Evolutionary conservation across 1,284 basidiomycete genomes (phyloP).

Genomic region (Rhodotorula sp.): DNA sequence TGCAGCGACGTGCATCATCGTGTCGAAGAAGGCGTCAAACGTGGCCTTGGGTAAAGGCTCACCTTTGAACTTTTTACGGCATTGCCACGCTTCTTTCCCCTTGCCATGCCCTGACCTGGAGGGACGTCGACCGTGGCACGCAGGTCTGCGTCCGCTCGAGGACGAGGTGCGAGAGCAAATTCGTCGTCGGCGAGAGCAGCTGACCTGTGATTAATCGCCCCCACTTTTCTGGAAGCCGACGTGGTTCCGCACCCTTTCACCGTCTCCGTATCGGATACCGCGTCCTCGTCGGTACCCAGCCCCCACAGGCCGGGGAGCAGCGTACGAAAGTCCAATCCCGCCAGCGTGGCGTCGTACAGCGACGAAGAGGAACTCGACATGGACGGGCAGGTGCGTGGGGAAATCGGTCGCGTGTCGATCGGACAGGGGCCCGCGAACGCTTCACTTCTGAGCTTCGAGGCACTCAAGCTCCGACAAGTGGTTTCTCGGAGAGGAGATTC

Average conservation of each 20-base stretch:
- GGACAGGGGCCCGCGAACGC: no score
- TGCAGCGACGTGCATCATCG: not conserved
- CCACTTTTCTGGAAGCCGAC: not conserved
- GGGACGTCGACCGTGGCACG: not conserved
- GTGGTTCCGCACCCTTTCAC: not conserved
- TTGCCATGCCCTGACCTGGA: not conserved
- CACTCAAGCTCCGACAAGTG: no score
- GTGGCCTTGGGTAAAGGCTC: not conserved
- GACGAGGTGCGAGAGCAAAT: not conserved
- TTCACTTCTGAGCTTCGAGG: no score
- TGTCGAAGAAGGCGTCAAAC: no score
- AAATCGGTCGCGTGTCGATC: no score
- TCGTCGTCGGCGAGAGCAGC: not conserved
- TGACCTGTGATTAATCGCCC: not conserved
- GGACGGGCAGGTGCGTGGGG: no score
- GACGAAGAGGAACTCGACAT: not conserved
- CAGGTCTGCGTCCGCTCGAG: not conserved
- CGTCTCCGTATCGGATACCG: not conserved
- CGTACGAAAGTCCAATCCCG: not conserved
- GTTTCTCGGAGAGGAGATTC: no score
- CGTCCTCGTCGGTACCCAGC: not conserved
- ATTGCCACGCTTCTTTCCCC: slow-evolving; percentile 4
- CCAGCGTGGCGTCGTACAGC: not conserved
- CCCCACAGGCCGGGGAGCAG: slow-evolving; percentile 1
- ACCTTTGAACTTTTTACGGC: not conserved